These are phyloP conservation scores for Sarocladium oryzae DNA, from an alignment of 2,329 filamentous ascomycete genomes.

Conservation along the genomic window DNA sequence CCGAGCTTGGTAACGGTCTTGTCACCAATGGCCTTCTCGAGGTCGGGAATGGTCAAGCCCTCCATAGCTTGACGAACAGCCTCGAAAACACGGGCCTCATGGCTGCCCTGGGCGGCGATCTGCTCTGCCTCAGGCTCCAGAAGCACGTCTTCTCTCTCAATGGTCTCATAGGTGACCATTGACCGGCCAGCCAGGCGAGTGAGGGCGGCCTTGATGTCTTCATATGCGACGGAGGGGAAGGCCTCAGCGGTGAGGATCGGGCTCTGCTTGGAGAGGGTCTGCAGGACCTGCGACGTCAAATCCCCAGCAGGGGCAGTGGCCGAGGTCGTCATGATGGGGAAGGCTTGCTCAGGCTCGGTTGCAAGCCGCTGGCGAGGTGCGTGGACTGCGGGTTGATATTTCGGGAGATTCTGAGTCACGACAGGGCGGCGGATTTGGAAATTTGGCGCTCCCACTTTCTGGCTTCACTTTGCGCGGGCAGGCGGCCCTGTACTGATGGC, in stretches of 20 bases:
- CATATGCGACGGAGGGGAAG: constrained; percentile 61
- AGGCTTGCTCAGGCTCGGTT: not conserved
- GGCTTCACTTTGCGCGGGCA: constrained; percentile 3
- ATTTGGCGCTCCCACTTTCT: constrained; percentile 10
- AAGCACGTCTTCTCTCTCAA: constrained; percentile 70
- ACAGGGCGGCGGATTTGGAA: constrained; percentile 4
- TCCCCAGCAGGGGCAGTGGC: constrained; percentile 39
- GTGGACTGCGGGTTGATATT: not conserved
- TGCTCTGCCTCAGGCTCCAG: constrained; percentile 70
- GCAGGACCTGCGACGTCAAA: constrained; percentile 58
- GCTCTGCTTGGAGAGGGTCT: constrained; percentile 55
- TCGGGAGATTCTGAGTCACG: constrained; percentile 6
- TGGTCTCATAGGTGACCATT: constrained; percentile 81
- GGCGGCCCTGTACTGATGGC: not conserved
- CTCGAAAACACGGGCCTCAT: constrained; percentile 77
- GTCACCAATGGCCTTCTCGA: constrained; percentile 63
- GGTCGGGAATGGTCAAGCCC: constrained; percentile 72
- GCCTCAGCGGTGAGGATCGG: constrained; percentile 62
- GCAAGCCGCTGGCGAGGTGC: constrained; percentile 7
- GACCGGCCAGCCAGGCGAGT: constrained; percentile 78
- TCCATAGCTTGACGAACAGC: constrained; percentile 66
- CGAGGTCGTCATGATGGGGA: constrained; percentile 37
- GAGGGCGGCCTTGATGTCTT: constrained; percentile 75
- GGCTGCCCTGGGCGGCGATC: constrained; percentile 69
- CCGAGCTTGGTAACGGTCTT: constrained; percentile 74